Evolutionary conservation across 257 asterid species (phyloP), one percentile per base, ranked within the genome.

Genomic region (Jacaranda copaia): DNA sequence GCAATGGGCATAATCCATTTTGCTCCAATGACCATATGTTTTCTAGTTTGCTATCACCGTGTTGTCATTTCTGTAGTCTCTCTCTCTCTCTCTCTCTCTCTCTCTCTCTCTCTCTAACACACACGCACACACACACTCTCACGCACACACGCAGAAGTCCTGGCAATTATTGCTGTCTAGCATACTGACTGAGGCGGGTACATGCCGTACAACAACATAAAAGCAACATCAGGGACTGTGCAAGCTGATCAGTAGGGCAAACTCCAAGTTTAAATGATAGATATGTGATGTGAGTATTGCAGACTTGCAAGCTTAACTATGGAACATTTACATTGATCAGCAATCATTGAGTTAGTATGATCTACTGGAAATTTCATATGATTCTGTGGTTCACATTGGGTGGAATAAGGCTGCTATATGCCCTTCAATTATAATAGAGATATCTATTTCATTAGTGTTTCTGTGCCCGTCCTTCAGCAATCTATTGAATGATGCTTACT

Each of bases 321-420:
- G 32, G 32, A 25, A 25, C 32, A 25, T 25, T 25, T 25, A 25
- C 16, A 20, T 10, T 45, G 18, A 38, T 19, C 13, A 70, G 61
- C 42, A 38, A 15, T 51, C 58, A 42, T 56, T 35, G 57, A 70
- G 56, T 15, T 80, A 13, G 20, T 55, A 52, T 77, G 49, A 46
- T 14, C n/a, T 8, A 25, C 72, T 51, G 7, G 73, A 16, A 79
- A 46, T 38, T 42, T 53, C 3, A 3, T 38, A 46, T 80, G 45
- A 13, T 25, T 12, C 36, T 58, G 67, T 49, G 66, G 70, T 79
- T 73, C 63, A 62, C 59, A 20, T 39, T 61, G 43, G 67, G 67
- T 15, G 64, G 75, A 70, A 55, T 57, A 32, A 56, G 52, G 49
- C 55, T 70, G 79, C 76, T 35, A 16, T 7, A 19, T 36, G 6